A percentile compares a stretch with the other conserved stretches of the same genome.
Evolutionary conservation across 2,329 filamentous ascomycete genomes (phyloP).

Genomic region (Pyrenophora seminiperda): DNA sequence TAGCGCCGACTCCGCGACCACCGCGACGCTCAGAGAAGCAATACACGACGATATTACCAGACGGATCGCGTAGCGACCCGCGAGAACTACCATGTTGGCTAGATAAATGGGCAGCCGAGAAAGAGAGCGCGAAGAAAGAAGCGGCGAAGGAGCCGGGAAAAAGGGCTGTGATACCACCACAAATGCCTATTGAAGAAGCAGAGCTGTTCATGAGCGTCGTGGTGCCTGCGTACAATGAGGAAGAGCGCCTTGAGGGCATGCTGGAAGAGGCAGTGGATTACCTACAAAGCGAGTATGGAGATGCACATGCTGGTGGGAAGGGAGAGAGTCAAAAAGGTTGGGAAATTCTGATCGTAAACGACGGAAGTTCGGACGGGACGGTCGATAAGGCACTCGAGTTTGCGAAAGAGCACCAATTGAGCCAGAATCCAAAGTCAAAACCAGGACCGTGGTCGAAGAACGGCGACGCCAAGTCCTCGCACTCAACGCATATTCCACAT

Average conservation of each 20-base stretch:
- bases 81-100: conserved; percentile 83
- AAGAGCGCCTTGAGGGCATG: conserved; percentile 79
- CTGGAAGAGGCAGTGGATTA: conserved; percentile 89
- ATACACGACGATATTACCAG: conserved; percentile 75
- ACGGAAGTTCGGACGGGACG: conserved; percentile 84
- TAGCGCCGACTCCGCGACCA: conserved; percentile 80
- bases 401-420: conserved; percentile 69
- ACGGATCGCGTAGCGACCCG: conserved; percentile 61
- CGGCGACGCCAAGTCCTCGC: conserved; percentile 40
- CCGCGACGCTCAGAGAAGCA: conserved; percentile 79
- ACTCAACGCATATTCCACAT: conserved; percentile 66
- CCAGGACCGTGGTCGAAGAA: conserved; percentile 60
- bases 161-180: conserved; percentile 29
- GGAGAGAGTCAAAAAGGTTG: conserved; percentile 77
- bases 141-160: conserved; percentile 31
- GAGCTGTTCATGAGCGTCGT: conserved; percentile 90
- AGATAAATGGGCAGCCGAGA: conserved; percentile 71
- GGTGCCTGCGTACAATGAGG: conserved; percentile 94
- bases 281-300: conserved; percentile 76
- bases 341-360: conserved; percentile 91
- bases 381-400: conserved; percentile 80
- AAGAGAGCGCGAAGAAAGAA: conserved; percentile 50
- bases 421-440: conserved; percentile 42
- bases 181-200: conserved; percentile 70
- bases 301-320: conserved; percentile 42